Evolutionary conservation across 345 rosid species (phyloP), one percentile per base, ranked within the genome.

Genomic region (Syzygium oleosum): DNA sequence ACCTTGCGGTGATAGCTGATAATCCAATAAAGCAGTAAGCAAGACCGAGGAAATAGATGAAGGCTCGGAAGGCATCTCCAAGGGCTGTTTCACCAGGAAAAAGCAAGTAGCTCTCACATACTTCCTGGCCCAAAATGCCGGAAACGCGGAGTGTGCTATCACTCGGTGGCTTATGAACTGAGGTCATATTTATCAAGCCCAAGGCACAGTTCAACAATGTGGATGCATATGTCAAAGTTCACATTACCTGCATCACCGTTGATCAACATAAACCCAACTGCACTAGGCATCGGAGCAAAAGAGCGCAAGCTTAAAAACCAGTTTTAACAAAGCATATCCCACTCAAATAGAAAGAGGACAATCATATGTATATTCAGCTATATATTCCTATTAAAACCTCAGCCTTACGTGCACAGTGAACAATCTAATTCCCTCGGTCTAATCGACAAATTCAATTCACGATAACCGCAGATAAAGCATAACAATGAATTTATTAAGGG

Each of bases 1-100:
- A 97, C 9, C 95, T 91, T 15, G 93, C 94, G 65, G 99, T 95
- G 73, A 96, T 96, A 7, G 99, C 94, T 22, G 99, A 95, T 88
- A 97, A 93, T 51, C 99, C 99, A 84, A 96, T 53, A 84, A 95
- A 97, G 90, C 99, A 96, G 89, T 97, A 97, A 55, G 98, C 98
- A 84, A 96, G 95, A 85, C 92, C 95, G 56, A 96, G 87, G 86
- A 93, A 93, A 88, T 97, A 96, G 58, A 96, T 86, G 19, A 91
- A 87, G 38, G 90, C 93, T 85, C 98, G 89, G 22, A 90, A 86
- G 51, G 90, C 94, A 88, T 90, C 91, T 31, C 93, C 91, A n/a
- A 94, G 90, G 51, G 55, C 31, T 51, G 92, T 93, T 94, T 96
- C 98, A 46, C 93, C 93, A 22, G 52, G 87, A 85, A 95, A 94